These are phyloP conservation scores for Acacia pycnantha DNA, from an alignment of 331 rosid genomes.

Conservation along the genomic window DNA sequence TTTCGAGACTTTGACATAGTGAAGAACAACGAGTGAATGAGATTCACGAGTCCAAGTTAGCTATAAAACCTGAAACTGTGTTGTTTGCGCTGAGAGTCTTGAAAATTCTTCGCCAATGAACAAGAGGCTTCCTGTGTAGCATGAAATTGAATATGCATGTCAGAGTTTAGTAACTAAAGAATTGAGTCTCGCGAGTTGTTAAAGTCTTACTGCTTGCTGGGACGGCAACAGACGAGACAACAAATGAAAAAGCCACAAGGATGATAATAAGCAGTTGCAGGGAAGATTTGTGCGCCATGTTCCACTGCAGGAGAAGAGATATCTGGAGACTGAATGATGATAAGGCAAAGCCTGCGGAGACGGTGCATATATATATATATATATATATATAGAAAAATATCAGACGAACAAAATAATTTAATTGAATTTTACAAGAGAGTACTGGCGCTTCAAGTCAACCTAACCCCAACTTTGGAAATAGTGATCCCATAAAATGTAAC, in stretches of 20 bases:
- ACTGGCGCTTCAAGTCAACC: neutral
- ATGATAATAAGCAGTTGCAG: neutral
- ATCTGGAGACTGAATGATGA: neutral
- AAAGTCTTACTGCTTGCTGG: constrained; percentile 15
- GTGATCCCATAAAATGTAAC: neutral
- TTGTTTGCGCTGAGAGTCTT: neutral
- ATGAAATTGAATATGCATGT: neutral
- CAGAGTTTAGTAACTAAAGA: neutral
- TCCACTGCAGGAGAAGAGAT: neutral
- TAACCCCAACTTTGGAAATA: constrained; percentile 6
- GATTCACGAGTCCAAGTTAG: neutral
- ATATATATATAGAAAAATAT: neutral
- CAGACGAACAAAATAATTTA: neutral
- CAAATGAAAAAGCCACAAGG: constrained; percentile 9
- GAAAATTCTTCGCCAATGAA: neutral
- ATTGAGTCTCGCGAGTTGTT: neutral
- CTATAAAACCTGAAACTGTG: neutral
- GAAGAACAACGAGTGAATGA: neutral
- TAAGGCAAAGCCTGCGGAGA: neutral
- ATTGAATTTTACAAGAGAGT: neutral
- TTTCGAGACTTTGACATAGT: neutral
- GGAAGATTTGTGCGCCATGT: constrained; percentile 23
- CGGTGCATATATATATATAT: constrained; percentile 11
- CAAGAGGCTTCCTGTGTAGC: constrained; percentile 34
- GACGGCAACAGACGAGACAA: constrained; percentile 10